Evolutionary conservation across 805 yeast species (phyloP), one percentile per base, ranked within the genome.

Genomic region (Yarrowia sp.): DNA sequence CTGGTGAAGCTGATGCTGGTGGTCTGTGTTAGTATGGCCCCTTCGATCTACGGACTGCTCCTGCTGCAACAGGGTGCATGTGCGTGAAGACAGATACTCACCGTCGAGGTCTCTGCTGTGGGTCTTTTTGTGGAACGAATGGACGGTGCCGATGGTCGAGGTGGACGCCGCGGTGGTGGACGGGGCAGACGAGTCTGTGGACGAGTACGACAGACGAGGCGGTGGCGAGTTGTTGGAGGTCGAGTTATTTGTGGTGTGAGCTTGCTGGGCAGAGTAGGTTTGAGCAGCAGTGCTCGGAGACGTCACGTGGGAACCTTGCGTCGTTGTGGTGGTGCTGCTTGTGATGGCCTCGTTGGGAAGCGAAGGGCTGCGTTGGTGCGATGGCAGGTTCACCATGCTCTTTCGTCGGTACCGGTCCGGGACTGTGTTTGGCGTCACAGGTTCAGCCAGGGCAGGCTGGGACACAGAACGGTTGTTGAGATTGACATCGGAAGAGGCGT

Each of bases 371-470:
- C 61, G 46, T 14, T 54, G 46, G 35, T 35, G 46, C n/a, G 61
- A 54, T 35, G 61, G 46, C 46, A 54, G 30, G 24, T 54, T 54
- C 14, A 54, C 35, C 63, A 58, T 58, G 40, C 63, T 58, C n/a
- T 33, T 41, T 12, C 63, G 63, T 0, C 63, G 51, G 51, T 58
- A 58, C 2, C 63, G 26, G 51, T 58, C 63, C 4, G 63, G 63
- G 19, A 54, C 35, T 4, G 21, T 7, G 12, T 46, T 36, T 1
- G 61, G 44, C 8, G 61, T 54, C 7, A 11, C 46, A 1, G 61
- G 61, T 22, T 54, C 46, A 17, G 35, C n/a, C 61, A 36, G 26
- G 3, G 46, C 19, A 8, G 61, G 61, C 22, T 54, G 61, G 9
- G 46, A 36, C 35, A 26, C 61, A 9, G 61, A 54, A n/a, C 61